phyloP scores from a whole-genome alignment of 768 basidiomycete species.

The Favolaschia claudopus region DNA sequence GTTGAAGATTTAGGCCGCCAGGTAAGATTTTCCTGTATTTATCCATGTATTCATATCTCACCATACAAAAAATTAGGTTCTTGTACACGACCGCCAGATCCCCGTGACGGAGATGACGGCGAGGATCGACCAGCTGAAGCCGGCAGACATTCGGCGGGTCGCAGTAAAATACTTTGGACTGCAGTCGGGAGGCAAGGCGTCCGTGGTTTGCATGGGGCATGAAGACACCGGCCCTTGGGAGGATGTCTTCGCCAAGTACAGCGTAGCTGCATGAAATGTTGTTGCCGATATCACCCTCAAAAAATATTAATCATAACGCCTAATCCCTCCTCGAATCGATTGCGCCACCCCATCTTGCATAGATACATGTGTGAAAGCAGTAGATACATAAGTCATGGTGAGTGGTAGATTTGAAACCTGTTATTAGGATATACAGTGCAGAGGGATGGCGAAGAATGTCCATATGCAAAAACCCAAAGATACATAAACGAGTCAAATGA shows the following conservation, averaged over 20 bases:
- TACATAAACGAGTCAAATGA: too few species aligned
- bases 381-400: conserved; percentile 12
- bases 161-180: conserved; percentile 79
- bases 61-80: conserved; percentile 54
- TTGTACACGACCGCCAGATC: conserved; percentile 87
- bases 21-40: conserved; percentile 48
- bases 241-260: conserved; percentile 72
- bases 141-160: conserved; percentile 76
- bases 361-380: conserved; percentile 18
- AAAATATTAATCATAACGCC: background rate
- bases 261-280: conserved; percentile 50
- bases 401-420: too few species aligned
- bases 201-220: conserved; percentile 85
- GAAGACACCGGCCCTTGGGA: conserved; percentile 78
- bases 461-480: background rate
- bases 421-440: too few species aligned
- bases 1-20: conserved; percentile 94
- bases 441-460: too few species aligned
- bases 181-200: conserved; percentile 67
- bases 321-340: conserved; percentile 4
- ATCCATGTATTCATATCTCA: background rate
- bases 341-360: conserved; percentile 17
- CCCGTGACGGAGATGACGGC: conserved; percentile 91
- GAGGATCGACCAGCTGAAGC: conserved; percentile 79
- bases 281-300: background rate